phyloP scores from a whole-genome alignment of 2,329 filamentous ascomycete genomes.

The Fusarium redolens region DNA sequence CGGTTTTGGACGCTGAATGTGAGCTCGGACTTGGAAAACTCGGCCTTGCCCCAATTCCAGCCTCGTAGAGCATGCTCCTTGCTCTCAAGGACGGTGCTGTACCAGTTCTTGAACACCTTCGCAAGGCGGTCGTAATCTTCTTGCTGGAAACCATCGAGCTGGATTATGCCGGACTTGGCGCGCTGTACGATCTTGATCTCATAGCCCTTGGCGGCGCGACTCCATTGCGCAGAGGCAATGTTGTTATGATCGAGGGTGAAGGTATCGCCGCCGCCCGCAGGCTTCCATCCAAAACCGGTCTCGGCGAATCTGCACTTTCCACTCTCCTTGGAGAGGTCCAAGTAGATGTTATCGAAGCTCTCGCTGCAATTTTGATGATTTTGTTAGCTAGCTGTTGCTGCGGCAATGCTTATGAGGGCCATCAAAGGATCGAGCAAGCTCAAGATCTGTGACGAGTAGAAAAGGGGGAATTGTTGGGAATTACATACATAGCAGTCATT shows the following conservation, averaged over 20 bases:
- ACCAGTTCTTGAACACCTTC: slow-evolving; percentile 98
- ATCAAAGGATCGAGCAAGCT: not conserved
- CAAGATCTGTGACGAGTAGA: not conserved
- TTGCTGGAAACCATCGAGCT: slow-evolving; percentile 93
- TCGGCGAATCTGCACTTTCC: slow-evolving; percentile 97
- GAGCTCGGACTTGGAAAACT: slow-evolving; percentile 94
- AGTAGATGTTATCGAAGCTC: slow-evolving; percentile 96
- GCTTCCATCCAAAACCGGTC: slow-evolving; percentile 95
- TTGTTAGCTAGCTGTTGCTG: slow-evolving; percentile 36
- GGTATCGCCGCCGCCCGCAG: slow-evolving; percentile 84
- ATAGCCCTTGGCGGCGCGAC: slow-evolving; percentile 88
- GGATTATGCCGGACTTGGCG: slow-evolving; percentile 81
- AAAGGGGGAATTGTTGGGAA: slow-evolving; percentile 8
- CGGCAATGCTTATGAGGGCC: slow-evolving; percentile 5
- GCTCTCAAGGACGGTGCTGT: slow-evolving; percentile 90
- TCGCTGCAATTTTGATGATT: slow-evolving; percentile 63
- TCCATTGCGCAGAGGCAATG: slow-evolving; percentile 92
- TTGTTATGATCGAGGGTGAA: slow-evolving; percentile 92
- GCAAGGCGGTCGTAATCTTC: slow-evolving; percentile 92
- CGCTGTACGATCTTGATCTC: slow-evolving; percentile 92
- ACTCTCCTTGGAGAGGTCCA: slow-evolving; percentile 91
- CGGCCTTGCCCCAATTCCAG: slow-evolving; percentile 99
- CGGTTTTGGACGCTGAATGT: slow-evolving; percentile 97
- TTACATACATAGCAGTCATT: slow-evolving; percentile 55
- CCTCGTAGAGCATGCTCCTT: slow-evolving; percentile 94